Percentiles rank a stretch among this genome's conserved stretches.
These are phyloP conservation scores for Fusarium fujikuroi DNA, from an alignment of 2,329 filamentous ascomycete species.

Conservation along the genomic window DNA sequence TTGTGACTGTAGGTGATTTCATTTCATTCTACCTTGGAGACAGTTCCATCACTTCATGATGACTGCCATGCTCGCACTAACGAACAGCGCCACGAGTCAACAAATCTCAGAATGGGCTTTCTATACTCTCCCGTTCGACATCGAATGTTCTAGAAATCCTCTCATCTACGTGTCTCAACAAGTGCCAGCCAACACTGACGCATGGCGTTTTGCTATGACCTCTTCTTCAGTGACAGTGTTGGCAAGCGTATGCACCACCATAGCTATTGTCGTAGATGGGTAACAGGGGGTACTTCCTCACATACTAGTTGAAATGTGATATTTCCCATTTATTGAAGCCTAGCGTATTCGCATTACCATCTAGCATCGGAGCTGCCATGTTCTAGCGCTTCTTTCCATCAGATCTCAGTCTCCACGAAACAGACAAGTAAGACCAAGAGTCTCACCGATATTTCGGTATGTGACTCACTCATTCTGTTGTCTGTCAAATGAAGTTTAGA, in stretches of 20 bases:
- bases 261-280: neutral
- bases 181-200: too few species aligned
- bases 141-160: neutral
- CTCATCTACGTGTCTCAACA: neutral
- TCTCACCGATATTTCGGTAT: neutral
- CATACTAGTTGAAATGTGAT: rapidly evolving
- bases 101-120: neutral
- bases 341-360: neutral
- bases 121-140: rapidly evolving
- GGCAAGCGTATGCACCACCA: neutral
- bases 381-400: neutral
- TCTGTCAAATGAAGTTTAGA: neutral
- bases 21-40: too few species aligned
- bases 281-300: neutral
- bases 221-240: neutral
- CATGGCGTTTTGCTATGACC: neutral
- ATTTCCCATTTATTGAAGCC: neutral
- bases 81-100: neutral
- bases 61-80: neutral
- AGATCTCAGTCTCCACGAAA: neutral
- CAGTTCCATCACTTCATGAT: neutral
- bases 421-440: neutral
- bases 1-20: neutral
- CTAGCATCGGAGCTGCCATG: neutral
- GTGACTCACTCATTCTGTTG: neutral